phyloP scores from a whole-genome alignment of 2,329 filamentous ascomycete genomes.

The Colletotrichum gigasporum region DNA sequence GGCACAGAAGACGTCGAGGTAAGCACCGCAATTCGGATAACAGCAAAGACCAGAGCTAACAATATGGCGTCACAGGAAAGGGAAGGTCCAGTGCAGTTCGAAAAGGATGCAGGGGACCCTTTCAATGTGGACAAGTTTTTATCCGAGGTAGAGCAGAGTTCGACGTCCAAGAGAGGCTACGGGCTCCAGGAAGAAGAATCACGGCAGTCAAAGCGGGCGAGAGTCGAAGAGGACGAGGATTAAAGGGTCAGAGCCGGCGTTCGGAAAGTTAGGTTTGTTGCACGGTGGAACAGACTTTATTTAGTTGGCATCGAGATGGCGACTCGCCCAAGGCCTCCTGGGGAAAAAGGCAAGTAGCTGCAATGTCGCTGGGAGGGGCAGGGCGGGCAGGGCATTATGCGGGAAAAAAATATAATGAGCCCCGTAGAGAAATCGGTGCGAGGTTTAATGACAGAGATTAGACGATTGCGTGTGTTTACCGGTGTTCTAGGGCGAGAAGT shows the following conservation, averaged over 20 bases:
- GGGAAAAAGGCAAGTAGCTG: neutral
- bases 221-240: slow-evolving; percentile 78
- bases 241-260: slow-evolving; percentile 29
- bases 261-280: neutral
- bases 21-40: slow-evolving; percentile 42
- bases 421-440: slow-evolving; percentile 2
- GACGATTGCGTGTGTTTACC: slow-evolving; percentile 16
- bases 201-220: slow-evolving; percentile 74
- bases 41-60: neutral
- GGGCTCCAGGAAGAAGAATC: slow-evolving; percentile 75
- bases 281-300: neutral
- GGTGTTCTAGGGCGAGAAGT: slow-evolving; percentile 12
- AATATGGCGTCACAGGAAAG: slow-evolving; percentile 62
- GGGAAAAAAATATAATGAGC: neutral
- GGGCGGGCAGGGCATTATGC: slow-evolving; percentile 12
- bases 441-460: slow-evolving; percentile 3
- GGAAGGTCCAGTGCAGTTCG: slow-evolving; percentile 94
- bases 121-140: slow-evolving; percentile 97
- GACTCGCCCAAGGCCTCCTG: neutral
- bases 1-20: slow-evolving; percentile 85
- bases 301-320: slow-evolving; percentile 9
- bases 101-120: slow-evolving; percentile 84
- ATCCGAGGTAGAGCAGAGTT: slow-evolving; percentile 75
- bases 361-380: neutral
- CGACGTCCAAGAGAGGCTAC: slow-evolving; percentile 76